These are phyloP conservation scores for Colletotrichum eremochloae DNA, from an alignment of 2,329 filamentous ascomycete species.

Conservation along the genomic window DNA sequence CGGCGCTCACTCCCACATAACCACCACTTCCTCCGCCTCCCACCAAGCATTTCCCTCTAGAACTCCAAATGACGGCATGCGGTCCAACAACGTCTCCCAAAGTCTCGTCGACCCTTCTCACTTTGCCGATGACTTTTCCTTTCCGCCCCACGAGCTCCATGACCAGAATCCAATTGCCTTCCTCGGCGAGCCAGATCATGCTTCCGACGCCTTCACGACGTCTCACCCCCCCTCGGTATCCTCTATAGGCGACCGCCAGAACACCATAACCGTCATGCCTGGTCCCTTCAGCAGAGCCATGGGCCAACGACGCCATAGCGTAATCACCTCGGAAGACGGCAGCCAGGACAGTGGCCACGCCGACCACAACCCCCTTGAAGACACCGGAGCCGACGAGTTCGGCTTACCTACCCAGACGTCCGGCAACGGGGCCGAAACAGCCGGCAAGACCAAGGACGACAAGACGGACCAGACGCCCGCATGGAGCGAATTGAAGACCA, in stretches of 20 bases:
- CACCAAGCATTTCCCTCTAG: conserved; percentile 39
- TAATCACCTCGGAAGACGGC: conserved; percentile 61
- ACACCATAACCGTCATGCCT: conserved; percentile 53
- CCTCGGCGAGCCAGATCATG: conserved; percentile 51
- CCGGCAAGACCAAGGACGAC: conserved; percentile 67
- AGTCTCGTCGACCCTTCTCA: conserved; percentile 61
- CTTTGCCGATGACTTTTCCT: conserved; percentile 66
- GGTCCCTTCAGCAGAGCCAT: conserved; percentile 44
- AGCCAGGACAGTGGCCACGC: conserved; percentile 59
- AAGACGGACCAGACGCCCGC: conserved; percentile 71
- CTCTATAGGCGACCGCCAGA: conserved; percentile 54
- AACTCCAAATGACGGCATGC: conserved; percentile 50
- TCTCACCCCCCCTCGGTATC: conserved; percentile 52
- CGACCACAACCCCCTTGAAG: conserved; percentile 63
- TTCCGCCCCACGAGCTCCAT: conserved; percentile 61
- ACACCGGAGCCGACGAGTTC: conserved; percentile 70
- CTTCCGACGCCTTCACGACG: conserved; percentile 49
- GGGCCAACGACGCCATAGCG: conserved; percentile 47
- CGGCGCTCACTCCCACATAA: conserved; percentile 40
- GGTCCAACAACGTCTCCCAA: conserved; percentile 52
- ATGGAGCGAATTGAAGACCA: conserved; percentile 89
- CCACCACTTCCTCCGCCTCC: conserved; percentile 38
- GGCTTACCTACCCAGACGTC: conserved; percentile 62
- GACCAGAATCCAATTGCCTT: conserved; percentile 58
- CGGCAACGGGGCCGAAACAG: conserved; percentile 67